Conservation (phyloP, 345 rosid species). For the Rhizophora mangle region DNA sequence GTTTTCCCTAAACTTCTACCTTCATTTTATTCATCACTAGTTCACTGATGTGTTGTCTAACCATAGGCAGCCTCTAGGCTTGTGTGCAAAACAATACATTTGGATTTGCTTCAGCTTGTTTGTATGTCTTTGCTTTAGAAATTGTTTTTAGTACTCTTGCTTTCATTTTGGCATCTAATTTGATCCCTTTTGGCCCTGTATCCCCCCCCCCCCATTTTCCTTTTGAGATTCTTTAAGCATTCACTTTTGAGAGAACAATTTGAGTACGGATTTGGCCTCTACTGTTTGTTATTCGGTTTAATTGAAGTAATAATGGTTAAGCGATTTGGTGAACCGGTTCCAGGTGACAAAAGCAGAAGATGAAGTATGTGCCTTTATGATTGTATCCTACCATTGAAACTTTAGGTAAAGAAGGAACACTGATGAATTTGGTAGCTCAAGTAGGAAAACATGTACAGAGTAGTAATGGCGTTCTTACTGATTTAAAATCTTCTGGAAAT, state of each 20-base stretch:
- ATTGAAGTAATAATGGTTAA: background rate
- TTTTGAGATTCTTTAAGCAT: background rate
- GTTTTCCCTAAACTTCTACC: background rate
- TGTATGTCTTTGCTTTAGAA: background rate
- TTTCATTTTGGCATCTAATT: background rate
- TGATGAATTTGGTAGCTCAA: conserved; percentile 54
- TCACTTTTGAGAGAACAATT: background rate
- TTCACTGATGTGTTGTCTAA: background rate
- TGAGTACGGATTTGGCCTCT: background rate
- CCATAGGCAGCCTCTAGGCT: background rate
- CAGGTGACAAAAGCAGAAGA: background rate
- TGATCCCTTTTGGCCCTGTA: no score
- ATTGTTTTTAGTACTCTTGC: background rate
- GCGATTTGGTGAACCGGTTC: background rate
- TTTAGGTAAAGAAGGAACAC: conserved; percentile 45
- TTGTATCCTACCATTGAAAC: conserved; percentile 78
- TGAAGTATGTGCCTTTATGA: conserved; percentile 76
- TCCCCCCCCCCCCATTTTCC: no score
- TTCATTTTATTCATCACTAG: background rate
- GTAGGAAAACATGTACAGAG: conserved; percentile 64
- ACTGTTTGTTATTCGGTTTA: background rate
- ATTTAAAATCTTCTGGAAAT: conserved; percentile 57
- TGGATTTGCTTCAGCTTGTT: background rate
- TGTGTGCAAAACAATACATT: background rate
- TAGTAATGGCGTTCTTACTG: conserved; percentile 72